A percentile compares a stretch with the other conserved stretches of the same genome.
phyloP scores from a whole-genome alignment of 306 rosid species.

The Benincasa hispida region DNA sequence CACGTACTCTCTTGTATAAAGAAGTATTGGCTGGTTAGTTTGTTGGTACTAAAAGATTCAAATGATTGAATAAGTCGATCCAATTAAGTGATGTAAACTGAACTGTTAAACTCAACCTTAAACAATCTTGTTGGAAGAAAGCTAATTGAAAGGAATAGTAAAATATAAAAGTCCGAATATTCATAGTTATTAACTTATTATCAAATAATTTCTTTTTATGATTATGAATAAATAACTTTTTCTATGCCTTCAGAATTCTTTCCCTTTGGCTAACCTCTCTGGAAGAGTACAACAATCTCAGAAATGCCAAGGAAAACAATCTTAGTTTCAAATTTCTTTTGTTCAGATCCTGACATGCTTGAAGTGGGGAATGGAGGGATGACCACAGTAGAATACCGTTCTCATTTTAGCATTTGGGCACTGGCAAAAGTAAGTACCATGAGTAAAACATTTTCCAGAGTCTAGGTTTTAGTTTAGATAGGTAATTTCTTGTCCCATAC shows the following conservation, averaged over 20 bases:
- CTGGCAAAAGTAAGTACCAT: slow-evolving; percentile 41
- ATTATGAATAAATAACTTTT: not conserved
- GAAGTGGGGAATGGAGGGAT: slow-evolving; percentile 83
- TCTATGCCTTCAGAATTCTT: not conserved
- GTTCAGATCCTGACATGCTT: slow-evolving; percentile 76
- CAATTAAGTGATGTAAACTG: not conserved
- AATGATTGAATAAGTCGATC: not conserved
- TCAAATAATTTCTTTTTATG: not conserved
- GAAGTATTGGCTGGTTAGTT: not conserved
- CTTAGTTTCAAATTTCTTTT: not conserved
- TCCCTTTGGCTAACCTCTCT: not conserved
- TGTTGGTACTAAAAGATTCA: not conserved
- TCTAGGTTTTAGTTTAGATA: not conserved
- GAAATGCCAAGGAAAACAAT: not conserved
- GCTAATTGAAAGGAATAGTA: not conserved
- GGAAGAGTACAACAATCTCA: not conserved
- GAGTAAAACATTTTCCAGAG: not conserved
- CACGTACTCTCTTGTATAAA: not conserved
- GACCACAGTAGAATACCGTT: slow-evolving; percentile 59
- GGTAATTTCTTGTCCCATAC: not conserved
- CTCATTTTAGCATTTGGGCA: slow-evolving; percentile 82
- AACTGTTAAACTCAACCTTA: not conserved
- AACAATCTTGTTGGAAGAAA: not conserved
- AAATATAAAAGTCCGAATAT: not conserved
- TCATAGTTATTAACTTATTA: not conserved